phyloP scores from a whole-genome alignment of 2,329 filamentous ascomycete species.

The Mycocentrospora acerina region DNA sequence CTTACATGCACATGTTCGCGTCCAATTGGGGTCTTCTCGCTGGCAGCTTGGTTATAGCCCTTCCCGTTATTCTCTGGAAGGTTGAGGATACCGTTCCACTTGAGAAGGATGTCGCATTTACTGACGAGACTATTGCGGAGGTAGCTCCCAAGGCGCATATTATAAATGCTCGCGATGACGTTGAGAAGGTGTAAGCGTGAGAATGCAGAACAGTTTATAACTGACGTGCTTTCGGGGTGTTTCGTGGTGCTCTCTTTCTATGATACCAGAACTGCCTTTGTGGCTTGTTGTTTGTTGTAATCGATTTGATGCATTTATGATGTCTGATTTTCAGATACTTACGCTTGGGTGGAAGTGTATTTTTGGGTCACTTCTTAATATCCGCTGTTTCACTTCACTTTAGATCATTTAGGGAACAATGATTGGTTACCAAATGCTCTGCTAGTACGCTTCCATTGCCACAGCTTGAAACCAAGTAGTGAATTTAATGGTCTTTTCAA shows the following conservation, averaged over 20 bases:
- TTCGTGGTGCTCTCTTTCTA: slow-evolving; percentile 14
- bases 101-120: slow-evolving; percentile 81
- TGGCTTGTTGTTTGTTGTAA: slow-evolving; percentile 17
- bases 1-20: slow-evolving; percentile 73
- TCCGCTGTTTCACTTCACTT: too few relatives aligned
- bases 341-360: too few relatives aligned
- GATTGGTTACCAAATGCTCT: slow-evolving; percentile 4
- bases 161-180: slow-evolving; percentile 13
- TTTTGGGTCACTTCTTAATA: too few relatives aligned
- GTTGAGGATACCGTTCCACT: slow-evolving; percentile 79
- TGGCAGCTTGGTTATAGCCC: slow-evolving; percentile 72
- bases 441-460: background rate
- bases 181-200: slow-evolving; percentile 30
- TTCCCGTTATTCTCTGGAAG: slow-evolving; percentile 75
- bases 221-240: background rate
- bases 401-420: too few relatives aligned
- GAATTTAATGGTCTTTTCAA: background rate
- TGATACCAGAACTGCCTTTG: slow-evolving; percentile 21
- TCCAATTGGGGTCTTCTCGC: slow-evolving; percentile 74
- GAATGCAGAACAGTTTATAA: too few relatives aligned
- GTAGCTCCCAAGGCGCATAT: slow-evolving; percentile 49
- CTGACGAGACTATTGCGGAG: slow-evolving; percentile 77
- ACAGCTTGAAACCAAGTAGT: background rate
- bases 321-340: slow-evolving; percentile 15
- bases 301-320: slow-evolving; percentile 24